Percentiles rank a stretch among this genome's conserved stretches.
Conservation (phyloP, 306 rosid species). For the Inga leiocalycina region DNA sequence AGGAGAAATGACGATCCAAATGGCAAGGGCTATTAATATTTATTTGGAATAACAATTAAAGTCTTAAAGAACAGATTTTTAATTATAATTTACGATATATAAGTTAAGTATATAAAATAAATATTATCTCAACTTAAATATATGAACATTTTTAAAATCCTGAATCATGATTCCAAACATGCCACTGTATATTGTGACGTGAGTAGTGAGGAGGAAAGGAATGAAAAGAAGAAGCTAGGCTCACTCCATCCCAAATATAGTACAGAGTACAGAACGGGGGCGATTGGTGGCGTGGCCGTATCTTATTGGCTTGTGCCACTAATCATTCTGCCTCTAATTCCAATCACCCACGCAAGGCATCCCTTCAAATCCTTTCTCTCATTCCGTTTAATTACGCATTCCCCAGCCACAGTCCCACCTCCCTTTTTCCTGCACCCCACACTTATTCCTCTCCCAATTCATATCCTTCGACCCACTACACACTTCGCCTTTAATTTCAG, state of each 20-base stretch:
- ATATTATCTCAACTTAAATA: no score
- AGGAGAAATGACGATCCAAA: no score
- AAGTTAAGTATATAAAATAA: fast-evolving
- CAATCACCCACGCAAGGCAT: not conserved
- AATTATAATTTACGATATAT: no score
- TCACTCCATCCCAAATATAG: not conserved
- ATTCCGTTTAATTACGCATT: not conserved
- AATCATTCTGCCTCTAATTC: not conserved
- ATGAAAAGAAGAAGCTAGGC: not conserved
- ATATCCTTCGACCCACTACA: not conserved
- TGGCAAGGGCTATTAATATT: no score
- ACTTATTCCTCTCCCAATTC: not conserved
- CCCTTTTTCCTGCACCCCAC: not conserved
- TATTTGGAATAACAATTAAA: no score
- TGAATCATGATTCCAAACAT: no score
- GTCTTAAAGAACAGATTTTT: no score
- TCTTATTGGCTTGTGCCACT: not conserved
- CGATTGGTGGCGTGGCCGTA: not conserved
- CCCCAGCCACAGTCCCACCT: not conserved
- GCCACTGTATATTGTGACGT: no score
- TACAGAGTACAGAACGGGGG: not conserved
- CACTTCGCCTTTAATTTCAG: not conserved
- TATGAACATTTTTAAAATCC: no score
- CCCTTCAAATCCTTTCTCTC: not conserved
- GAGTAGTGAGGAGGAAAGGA: not conserved